phyloP scores from a whole-genome alignment of 192 early-diverging fungal genomes.

The Cetraspora pellucida region DNA sequence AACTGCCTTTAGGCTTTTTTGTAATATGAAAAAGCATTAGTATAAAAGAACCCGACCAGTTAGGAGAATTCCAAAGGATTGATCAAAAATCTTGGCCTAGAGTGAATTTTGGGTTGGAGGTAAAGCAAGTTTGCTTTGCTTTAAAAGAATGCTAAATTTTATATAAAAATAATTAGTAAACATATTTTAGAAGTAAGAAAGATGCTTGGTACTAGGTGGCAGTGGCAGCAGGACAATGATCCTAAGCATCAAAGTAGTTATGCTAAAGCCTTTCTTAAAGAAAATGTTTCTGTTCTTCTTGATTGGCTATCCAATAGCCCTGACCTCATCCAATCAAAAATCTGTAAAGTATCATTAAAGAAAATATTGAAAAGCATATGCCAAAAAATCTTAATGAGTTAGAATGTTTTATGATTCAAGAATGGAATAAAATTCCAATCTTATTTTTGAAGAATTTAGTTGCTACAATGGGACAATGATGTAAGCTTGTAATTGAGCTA shows the following conservation, averaged over 20 bases:
- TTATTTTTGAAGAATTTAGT: too few relatives aligned
- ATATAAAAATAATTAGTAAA: neutral
- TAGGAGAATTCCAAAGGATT: too few relatives aligned
- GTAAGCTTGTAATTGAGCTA: neutral
- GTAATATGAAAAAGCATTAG: neutral
- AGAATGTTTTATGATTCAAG: neutral
- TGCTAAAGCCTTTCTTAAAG: neutral
- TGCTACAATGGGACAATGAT: neutral
- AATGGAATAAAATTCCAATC: neutral
- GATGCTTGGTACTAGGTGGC: neutral
- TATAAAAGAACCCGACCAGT: slow-evolving; percentile 10
- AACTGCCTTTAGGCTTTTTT: slow-evolving; percentile 2
- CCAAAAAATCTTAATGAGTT: slow-evolving; percentile 23
- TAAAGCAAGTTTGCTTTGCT: slow-evolving; percentile 19
- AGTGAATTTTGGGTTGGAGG: slow-evolving; percentile 5
- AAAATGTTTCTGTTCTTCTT: slow-evolving; percentile 12
- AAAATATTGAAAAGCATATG: slow-evolving; percentile 4
- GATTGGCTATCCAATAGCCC: slow-evolving; percentile 23
- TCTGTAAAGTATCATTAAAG: neutral
- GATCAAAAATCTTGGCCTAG: slow-evolving; percentile 15
- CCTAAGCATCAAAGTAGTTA: slow-evolving; percentile 14
- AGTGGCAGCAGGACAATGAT: slow-evolving; percentile 21
- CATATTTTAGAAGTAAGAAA: neutral
- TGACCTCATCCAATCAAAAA: too few relatives aligned
- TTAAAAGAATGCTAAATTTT: slow-evolving; percentile 19